Percentiles rank a stretch among this genome's conserved stretches.
Conservation (phyloP, 163 green algal genomes). For the Trebouxia gelatinosa region DNA sequence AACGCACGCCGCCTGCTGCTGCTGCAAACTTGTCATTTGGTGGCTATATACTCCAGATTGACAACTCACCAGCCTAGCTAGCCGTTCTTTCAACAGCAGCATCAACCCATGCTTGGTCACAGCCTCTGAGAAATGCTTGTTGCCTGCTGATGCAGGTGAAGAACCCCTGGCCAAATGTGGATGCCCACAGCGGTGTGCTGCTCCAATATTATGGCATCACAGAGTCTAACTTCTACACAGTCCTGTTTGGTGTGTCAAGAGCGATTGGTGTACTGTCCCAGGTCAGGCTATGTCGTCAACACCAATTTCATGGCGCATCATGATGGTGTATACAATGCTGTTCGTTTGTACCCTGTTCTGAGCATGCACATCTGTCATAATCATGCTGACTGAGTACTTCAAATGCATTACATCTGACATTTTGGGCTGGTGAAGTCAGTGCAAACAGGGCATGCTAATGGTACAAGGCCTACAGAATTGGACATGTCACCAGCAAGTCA, state of each 20-base stretch:
- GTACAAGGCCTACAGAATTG: background rate
- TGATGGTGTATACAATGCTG: background rate
- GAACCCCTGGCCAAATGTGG: constrained; percentile 99
- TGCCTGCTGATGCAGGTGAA: constrained; percentile 70
- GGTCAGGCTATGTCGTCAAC: constrained; percentile 19
- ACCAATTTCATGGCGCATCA: background rate
- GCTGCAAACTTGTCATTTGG: too few species aligned
- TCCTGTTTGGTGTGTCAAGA: constrained; percentile 95
- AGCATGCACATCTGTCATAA: background rate
- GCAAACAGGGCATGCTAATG: background rate
- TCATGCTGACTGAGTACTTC: background rate
- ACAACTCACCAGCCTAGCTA: too few species aligned
- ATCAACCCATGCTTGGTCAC: background rate
- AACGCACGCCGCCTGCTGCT: too few species aligned
- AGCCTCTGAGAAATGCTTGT: background rate
- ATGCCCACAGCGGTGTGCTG: constrained; percentile 95
- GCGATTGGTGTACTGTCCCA: constrained; percentile 90
- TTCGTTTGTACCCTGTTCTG: background rate
- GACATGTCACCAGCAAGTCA: too few species aligned
- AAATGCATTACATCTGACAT: background rate
- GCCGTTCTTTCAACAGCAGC: too few species aligned
- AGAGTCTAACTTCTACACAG: constrained; percentile 98
- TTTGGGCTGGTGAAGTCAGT: background rate
- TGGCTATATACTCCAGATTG: too few species aligned
- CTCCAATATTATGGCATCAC: constrained; percentile 98